Evolutionary conservation across 768 basidiomycete genomes (phyloP).

Genomic region (Phlebiopsis flavidoalba): DNA sequence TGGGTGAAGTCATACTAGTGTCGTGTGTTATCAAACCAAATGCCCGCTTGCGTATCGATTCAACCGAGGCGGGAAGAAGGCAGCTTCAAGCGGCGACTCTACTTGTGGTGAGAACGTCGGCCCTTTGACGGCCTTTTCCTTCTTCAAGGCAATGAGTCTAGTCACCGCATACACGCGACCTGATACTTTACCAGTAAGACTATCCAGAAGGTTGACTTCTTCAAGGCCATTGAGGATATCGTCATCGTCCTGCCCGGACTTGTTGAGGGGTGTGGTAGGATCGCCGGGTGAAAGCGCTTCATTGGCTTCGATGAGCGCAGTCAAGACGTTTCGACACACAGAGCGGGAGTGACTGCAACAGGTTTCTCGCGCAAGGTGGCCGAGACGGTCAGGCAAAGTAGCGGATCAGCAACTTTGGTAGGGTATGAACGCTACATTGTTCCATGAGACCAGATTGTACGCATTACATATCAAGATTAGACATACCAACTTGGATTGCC

Average conservation of each 20-base stretch:
- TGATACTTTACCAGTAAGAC: conserved; percentile 50
- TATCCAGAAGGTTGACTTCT: conserved; percentile 66
- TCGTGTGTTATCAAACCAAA: conserved; percentile 46
- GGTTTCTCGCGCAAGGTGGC: conserved; percentile 85
- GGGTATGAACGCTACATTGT: conserved; percentile 64
- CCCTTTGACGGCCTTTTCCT: too few relatives aligned
- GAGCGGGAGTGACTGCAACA: conserved; percentile 39
- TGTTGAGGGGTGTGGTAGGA: conserved; percentile 26
- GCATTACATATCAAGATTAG: conserved; percentile 22
- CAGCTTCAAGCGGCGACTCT: conserved; percentile 39
- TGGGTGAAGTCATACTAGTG: conserved; percentile 22
- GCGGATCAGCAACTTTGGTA: conserved; percentile 62
- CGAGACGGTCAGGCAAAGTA: conserved; percentile 80
- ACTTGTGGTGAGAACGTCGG: conserved; percentile 36
- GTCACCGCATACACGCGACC: neutral
- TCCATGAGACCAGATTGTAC: neutral
- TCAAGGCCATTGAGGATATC: conserved; percentile 44
- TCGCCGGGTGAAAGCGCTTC: conserved; percentile 19
- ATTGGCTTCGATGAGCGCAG: conserved; percentile 26
- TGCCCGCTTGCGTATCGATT: conserved; percentile 53
- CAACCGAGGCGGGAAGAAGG: conserved; percentile 71
- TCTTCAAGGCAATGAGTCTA: neutral
- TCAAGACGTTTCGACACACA: conserved; percentile 31
- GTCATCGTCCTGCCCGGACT: conserved; percentile 22
- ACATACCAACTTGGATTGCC: conserved; percentile 68